Evolutionary conservation across 805 yeast genomes (phyloP).

Genomic region (Tetrapisispora nanseiensis): DNA sequence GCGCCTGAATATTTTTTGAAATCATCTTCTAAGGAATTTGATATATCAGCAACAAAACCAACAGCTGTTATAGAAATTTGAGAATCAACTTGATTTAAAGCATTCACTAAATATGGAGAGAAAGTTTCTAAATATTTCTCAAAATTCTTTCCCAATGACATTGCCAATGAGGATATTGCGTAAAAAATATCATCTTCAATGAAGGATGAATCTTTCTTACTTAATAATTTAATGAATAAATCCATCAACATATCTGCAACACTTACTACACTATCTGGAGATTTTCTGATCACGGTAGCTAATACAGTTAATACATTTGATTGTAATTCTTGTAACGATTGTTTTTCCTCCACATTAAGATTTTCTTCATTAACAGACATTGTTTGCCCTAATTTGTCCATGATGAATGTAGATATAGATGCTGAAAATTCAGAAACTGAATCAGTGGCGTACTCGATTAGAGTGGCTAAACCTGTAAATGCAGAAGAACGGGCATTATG

Average conservation of each 20-base stretch:
- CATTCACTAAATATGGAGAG: slow-evolving; percentile 70
- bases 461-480: slow-evolving; percentile 79
- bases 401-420: slow-evolving; percentile 62
- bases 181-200: slow-evolving; percentile 92
- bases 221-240: slow-evolving; percentile 64
- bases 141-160: slow-evolving; percentile 64
- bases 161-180: slow-evolving; percentile 83
- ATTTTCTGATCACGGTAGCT: slow-evolving; percentile 77
- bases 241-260: slow-evolving; percentile 84
- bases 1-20: slow-evolving; percentile 69
- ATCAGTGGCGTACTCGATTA: slow-evolving; percentile 66
- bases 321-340: slow-evolving; percentile 80
- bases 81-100: slow-evolving; percentile 72
- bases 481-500: slow-evolving; percentile 89
- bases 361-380: slow-evolving; percentile 51
- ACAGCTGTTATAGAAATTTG: slow-evolving; percentile 84
- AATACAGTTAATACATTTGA: slow-evolving; percentile 66
- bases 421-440: slow-evolving; percentile 62
- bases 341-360: slow-evolving; percentile 57
- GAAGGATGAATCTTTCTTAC: slow-evolving; percentile 47
- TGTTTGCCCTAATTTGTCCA: slow-evolving; percentile 64
- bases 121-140: slow-evolving; percentile 70
- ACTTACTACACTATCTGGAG: slow-evolving; percentile 49
- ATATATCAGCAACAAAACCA: slow-evolving; percentile 88
- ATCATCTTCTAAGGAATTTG: slow-evolving; percentile 72